Evolutionary conservation across 225 moss, liverwort and hornwort species (phyloP).

Genomic region (Ulota crispa): DNA sequence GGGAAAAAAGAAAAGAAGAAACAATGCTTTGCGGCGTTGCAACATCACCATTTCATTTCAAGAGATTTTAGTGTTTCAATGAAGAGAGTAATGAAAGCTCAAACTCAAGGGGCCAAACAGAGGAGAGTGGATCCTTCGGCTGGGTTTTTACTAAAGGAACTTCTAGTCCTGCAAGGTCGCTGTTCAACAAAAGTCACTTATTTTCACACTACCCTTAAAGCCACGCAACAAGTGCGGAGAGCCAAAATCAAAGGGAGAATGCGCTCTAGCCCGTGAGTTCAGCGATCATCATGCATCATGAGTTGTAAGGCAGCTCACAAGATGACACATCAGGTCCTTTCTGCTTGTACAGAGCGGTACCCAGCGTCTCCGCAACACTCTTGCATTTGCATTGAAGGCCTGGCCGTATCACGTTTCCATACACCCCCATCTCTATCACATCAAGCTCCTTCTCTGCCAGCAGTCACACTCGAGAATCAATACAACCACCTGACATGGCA

Average conservation of each 20-base stretch:
- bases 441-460: conserved; percentile 84
- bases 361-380: conserved; percentile 80
- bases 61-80: too few relatives aligned
- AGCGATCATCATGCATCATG: conserved; percentile 12
- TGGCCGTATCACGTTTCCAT: conserved; percentile 75
- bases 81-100: too few relatives aligned
- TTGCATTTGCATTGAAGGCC: conserved; percentile 84
- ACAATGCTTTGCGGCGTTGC: too few relatives aligned
- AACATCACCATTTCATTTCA: too few relatives aligned
- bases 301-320: conserved; percentile 70
- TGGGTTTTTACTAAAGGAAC: too few relatives aligned
- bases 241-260: not conserved
- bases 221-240: not conserved
- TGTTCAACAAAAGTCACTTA: not conserved
- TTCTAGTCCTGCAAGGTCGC: too few relatives aligned
- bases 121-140: too few relatives aligned
- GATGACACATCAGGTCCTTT: conserved; percentile 61
- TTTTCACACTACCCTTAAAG: not conserved
- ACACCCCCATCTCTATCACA: conserved; percentile 91
- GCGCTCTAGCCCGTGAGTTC: not conserved
- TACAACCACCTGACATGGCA: not conserved
- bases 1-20: too few relatives aligned
- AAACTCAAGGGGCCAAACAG: too few relatives aligned
- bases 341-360: conserved; percentile 53
- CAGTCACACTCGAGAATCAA: conserved; percentile 8